Percentiles rank a stretch among this genome's conserved stretches.
phyloP scores from a whole-genome alignment of 495 filamentous ascomycete species.

The Penicillium bovifimosum region DNA sequence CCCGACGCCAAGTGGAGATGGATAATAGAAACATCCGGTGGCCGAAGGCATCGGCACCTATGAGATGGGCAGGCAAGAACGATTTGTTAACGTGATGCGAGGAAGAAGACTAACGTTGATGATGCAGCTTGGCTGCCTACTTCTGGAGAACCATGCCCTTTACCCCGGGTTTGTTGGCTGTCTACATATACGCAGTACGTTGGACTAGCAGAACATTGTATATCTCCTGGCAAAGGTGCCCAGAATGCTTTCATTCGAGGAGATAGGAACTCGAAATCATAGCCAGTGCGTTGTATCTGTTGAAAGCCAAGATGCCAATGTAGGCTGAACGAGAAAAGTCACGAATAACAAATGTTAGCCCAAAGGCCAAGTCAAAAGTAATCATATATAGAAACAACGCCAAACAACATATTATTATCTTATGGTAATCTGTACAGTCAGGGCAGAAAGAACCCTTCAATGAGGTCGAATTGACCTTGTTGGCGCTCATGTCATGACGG shows the following conservation, averaged over 20 bases:
- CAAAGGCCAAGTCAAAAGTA: not conserved
- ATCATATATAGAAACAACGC: constrained; percentile 1
- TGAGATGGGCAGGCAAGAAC: too few species aligned
- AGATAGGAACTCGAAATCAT: not conserved
- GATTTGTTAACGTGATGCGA: too few species aligned
- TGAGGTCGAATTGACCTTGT: not conserved
- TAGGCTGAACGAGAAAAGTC: not conserved
- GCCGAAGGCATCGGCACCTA: too few species aligned
- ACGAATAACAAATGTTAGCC: not conserved
- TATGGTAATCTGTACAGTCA: constrained; percentile 12
- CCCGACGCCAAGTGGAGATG: too few species aligned
- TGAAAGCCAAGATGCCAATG: not conserved
- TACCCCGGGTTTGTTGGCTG: too few species aligned
- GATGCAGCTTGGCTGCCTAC: too few species aligned
- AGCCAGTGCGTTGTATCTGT: not conserved
- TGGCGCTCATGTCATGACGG: constrained; percentile 7
- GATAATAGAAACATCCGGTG: too few species aligned
- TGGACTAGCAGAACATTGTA: not conserved
- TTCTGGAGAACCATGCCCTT: too few species aligned
- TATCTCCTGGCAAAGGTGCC: not conserved
- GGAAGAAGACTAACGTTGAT: too few species aligned
- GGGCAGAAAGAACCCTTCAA: not conserved
- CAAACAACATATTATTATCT: not conserved
- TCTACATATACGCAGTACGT: too few species aligned
- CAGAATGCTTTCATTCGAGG: not conserved